Evolutionary conservation across 768 basidiomycete genomes (phyloP).

Genomic region (Porphyrellus cyaneotinctus): DNA sequence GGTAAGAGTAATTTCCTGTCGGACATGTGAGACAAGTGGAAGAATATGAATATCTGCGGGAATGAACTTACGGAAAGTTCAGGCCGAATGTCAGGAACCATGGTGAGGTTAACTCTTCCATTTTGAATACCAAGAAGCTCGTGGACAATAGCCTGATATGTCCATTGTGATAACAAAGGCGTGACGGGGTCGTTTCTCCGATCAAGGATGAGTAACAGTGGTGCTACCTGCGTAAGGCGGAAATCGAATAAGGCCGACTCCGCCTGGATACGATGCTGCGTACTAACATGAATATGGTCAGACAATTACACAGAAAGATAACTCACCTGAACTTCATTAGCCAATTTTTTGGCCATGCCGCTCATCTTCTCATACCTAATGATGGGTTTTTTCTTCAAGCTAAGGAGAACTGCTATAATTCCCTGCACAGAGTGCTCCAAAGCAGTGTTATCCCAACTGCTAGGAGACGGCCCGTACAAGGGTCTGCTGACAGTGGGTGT

Average conservation of each 20-base stretch:
- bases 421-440: constrained; percentile 78
- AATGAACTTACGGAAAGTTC: constrained; percentile 69
- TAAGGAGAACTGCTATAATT: constrained; percentile 80
- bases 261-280: constrained; percentile 72
- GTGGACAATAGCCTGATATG: constrained; percentile 99
- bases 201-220: constrained; percentile 88
- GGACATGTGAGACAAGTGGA: constrained; percentile 13
- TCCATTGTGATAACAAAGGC: constrained; percentile 95
- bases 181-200: constrained; percentile 97
- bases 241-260: constrained; percentile 91
- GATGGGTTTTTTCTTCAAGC: constrained; percentile 92
- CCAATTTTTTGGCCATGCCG: constrained; percentile 85
- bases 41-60: not conserved
- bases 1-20: constrained; percentile 89
- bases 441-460: constrained; percentile 69
- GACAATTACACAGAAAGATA: not conserved
- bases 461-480: constrained; percentile 68
- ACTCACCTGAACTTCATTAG: constrained; percentile 74
- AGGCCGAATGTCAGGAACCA: constrained; percentile 80
- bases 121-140: constrained; percentile 92
- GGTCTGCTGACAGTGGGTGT: constrained; percentile 57
- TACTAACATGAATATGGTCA: constrained; percentile 6
- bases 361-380: constrained; percentile 95
- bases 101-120: constrained; percentile 80
- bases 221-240: constrained; percentile 80